These are phyloP conservation scores for Candida hungchunana DNA, from an alignment of 805 yeast genomes.

Conservation along the genomic window DNA sequence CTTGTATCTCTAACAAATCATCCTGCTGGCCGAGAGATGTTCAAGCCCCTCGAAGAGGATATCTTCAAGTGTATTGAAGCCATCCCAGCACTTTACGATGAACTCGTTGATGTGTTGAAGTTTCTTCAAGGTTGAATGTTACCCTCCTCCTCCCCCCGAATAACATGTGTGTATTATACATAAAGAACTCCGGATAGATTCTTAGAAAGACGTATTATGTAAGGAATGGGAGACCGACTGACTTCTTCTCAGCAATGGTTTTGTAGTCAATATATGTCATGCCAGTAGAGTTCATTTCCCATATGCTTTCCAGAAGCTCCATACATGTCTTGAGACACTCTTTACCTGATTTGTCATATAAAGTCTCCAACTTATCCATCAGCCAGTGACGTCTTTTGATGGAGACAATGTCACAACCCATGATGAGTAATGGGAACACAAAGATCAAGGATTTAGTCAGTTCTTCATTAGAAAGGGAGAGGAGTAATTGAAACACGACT, in stretches of 20 bases:
- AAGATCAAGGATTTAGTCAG: slow-evolving; percentile 1
- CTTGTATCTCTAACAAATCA: slow-evolving; percentile 32
- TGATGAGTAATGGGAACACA: slow-evolving; percentile 4
- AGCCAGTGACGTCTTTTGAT: slow-evolving; percentile 6
- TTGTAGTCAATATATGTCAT: slow-evolving; percentile 6
- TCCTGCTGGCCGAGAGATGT: slow-evolving; percentile 31
- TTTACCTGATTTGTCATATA: slow-evolving; percentile 4
- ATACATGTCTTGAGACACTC: slow-evolving; percentile 4
- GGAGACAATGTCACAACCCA: slow-evolving; percentile 11
- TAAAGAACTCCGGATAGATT: not conserved
- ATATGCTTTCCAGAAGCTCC: slow-evolving; percentile 4
- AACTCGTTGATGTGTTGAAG: slow-evolving; percentile 24
- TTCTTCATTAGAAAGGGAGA: slow-evolving; percentile 2
- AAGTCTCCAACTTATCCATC: slow-evolving; percentile 2
- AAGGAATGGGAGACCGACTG: slow-evolving; percentile 5
- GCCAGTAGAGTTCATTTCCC: slow-evolving; percentile 7
- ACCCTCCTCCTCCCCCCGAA: not conserved
- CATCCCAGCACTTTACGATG: slow-evolving; percentile 31
- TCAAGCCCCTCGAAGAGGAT: slow-evolving; percentile 29
- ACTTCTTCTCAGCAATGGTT: slow-evolving; percentile 1
- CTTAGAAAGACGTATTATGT: slow-evolving; percentile 1
- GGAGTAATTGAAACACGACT: slow-evolving; percentile 1
- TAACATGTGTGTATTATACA: not conserved
- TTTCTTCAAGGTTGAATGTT: slow-evolving; percentile 11
- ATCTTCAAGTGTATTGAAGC: slow-evolving; percentile 31